phyloP scores from a whole-genome alignment of 1,284 basidiomycete species.

The Melanopsichium pennsylvanicum region DNA sequence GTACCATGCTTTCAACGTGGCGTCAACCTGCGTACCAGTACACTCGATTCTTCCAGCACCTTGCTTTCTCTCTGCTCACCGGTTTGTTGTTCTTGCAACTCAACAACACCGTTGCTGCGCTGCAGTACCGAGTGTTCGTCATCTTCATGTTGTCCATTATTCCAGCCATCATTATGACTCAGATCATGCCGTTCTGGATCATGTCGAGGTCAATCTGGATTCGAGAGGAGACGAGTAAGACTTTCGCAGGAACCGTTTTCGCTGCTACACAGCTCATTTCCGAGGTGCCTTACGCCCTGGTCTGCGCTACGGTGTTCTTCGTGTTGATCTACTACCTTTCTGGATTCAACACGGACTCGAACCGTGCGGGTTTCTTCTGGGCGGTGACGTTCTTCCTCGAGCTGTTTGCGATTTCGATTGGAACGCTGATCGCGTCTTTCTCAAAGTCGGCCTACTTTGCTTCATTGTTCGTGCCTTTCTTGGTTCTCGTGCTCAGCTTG shows the following conservation, averaged over 20 bases:
- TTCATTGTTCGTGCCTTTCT: conserved; percentile 79
- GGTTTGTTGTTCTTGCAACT: conserved; percentile 85
- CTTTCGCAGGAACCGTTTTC: conserved; percentile 63
- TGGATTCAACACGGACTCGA: conserved; percentile 70
- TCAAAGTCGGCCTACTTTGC: conserved; percentile 72
- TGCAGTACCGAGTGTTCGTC: conserved; percentile 85
- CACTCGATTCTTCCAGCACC: conserved; percentile 75
- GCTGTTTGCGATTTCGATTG: conserved; percentile 52
- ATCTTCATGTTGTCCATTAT: conserved; percentile 71
- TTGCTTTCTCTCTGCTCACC: conserved; percentile 76
- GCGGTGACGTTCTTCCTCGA: conserved; percentile 66
- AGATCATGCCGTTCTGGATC: conserved; percentile 87
- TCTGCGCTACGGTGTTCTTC: conserved; percentile 46
- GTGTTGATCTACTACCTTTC: conserved; percentile 70
- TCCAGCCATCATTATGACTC: conserved; percentile 79
- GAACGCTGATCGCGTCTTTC: conserved; percentile 67
- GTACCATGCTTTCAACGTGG: conserved; percentile 72
- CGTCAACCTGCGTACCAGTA: conserved; percentile 66
- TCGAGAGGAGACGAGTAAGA: conserved; percentile 58
- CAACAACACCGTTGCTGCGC: conserved; percentile 73
- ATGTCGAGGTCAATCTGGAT: conserved; percentile 71
- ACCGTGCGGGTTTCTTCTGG: conserved; percentile 77
- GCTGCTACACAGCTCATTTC: conserved; percentile 56
- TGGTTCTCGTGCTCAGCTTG: conserved; percentile 69
- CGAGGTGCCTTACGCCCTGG: conserved; percentile 78